Conservation (phyloP, 1,284 basidiomycete genomes). For the Rhodotorula sp. region DNA sequence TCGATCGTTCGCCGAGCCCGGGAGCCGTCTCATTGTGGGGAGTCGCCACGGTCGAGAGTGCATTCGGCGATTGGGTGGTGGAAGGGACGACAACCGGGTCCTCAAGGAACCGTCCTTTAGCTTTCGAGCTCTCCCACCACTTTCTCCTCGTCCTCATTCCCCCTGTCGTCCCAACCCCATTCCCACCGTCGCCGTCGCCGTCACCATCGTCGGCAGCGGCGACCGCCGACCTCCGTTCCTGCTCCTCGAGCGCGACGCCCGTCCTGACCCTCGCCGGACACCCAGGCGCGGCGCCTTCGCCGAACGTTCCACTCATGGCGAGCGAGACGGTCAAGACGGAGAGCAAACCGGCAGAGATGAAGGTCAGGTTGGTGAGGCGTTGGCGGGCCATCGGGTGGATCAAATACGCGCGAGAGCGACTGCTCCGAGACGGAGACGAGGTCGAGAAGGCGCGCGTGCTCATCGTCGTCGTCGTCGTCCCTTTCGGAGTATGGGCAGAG, state of each 20-base stretch:
- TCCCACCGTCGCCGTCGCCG: not conserved
- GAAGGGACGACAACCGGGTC: conserved; percentile 3
- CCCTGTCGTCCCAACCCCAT: too few species aligned
- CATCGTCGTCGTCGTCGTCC: not conserved
- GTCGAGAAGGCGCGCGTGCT: not conserved
- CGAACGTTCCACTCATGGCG: conserved; percentile 23
- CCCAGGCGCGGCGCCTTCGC: not conserved
- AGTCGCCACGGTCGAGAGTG: too few species aligned
- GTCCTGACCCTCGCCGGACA: conserved; percentile 16
- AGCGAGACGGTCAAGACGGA: conserved; percentile 28
- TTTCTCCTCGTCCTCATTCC: not conserved
- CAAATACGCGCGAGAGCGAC: conserved; percentile 3
- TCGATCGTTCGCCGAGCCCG: too few species aligned
- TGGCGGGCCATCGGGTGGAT: conserved; percentile 26
- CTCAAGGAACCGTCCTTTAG: conserved; percentile 17
- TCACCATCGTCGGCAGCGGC: not conserved
- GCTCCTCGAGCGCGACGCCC: conserved; percentile 4
- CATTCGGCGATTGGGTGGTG: too few species aligned
- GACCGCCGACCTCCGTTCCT: not conserved
- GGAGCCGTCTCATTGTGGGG: too few species aligned
- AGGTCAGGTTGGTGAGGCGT: conserved; percentile 31
- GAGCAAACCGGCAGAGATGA: conserved; percentile 23
- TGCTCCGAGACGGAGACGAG: not conserved
- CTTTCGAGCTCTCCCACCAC: conserved; percentile 4
- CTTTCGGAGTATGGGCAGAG: not conserved